Conservation (phyloP, 371 early-diverging fungal genomes). For the Lichtheimia ornata region DNA sequence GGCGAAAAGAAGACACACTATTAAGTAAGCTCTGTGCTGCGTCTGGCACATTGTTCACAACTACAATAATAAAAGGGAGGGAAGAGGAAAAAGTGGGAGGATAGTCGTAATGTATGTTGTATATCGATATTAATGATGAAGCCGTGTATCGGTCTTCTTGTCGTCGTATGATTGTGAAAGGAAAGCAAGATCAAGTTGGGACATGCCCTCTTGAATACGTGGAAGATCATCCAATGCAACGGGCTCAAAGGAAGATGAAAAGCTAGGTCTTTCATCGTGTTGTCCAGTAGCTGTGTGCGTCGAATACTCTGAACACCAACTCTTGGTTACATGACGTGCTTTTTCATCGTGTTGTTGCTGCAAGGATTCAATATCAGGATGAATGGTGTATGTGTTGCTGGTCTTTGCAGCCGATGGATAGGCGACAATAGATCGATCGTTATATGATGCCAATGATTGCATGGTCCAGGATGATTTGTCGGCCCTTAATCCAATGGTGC, state of each 20-base stretch:
- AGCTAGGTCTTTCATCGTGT: not conserved
- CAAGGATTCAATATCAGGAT: not conserved
- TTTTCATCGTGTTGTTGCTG: not conserved
- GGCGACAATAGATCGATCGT: slow-evolving; percentile 5
- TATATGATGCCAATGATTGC: not conserved
- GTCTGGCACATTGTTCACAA: too few species aligned
- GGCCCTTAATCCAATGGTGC: not conserved
- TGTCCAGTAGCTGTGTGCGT: not conserved
- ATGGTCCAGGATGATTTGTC: not conserved
- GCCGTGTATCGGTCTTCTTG: not conserved
- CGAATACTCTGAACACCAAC: slow-evolving; percentile 8
- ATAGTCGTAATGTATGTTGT: not conserved
- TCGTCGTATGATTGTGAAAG: slow-evolving; percentile 5
- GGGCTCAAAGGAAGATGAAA: slow-evolving; percentile 5
- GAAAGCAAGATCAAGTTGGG: slow-evolving; percentile 18
- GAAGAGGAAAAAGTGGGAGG: not conserved
- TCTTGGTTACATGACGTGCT: not conserved
- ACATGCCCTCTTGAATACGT: slow-evolving; percentile 23
- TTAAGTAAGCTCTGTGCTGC: too few species aligned
- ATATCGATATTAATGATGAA: slow-evolving; percentile 1
- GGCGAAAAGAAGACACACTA: not conserved
- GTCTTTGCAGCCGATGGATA: slow-evolving; percentile 7
- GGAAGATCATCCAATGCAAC: slow-evolving; percentile 19
- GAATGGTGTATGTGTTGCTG: not conserved
- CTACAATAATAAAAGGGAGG: not conserved